Evolutionary conservation across 441 rosid genomes (phyloP), one percentile per base, ranked within the genome.

Genomic region (Corymbia calophylla): DNA sequence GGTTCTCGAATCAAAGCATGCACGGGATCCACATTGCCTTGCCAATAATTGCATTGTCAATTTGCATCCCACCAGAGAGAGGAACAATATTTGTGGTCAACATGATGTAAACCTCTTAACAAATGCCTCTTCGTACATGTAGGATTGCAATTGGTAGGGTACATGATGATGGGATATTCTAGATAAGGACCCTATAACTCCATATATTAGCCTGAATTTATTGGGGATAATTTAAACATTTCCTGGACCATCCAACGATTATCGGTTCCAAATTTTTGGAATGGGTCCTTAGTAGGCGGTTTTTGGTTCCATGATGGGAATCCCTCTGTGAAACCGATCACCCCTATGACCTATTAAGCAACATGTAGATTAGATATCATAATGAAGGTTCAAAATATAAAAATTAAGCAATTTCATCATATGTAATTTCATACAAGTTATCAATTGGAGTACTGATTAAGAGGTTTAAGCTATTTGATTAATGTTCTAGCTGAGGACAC

Each of bases 41-140:
- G 11, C 14, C 0, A 25, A 58, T 25, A 2, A 29, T 58, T 58
- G 64, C 64, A 58, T 58, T 58, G n/a, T 58, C 64, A 4, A 58
- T 58, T 58, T 3, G n/a, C 0, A 3, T 1, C 11, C 14, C 11
- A 1, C n/a, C 4, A 9, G 14, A 58, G 64, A 58, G 64, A 58
- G n/a, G 14, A 58, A 58, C 64, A 10, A 58, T 58, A 58, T 25
- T 25, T 58, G 14, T 25, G n/a, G n/a, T 56, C 29, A 56, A 56
- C 29, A 56, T 56, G 1, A 54, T 56, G 62, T 56, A 56, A 56
- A 5, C 27, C 7, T 58, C 0, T 58, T 58, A 58, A 29, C 64
- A 25, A 58, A 58, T 25, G 64, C 25, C 6, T 5, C n/a, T 58
- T 58, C 0, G 14, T 25, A 58, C n/a, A 58, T 25, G 9, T 58